Conservation (phyloP, 2,329 filamentous ascomycete genomes). For the Cladophialophora chaetospira region DNA sequence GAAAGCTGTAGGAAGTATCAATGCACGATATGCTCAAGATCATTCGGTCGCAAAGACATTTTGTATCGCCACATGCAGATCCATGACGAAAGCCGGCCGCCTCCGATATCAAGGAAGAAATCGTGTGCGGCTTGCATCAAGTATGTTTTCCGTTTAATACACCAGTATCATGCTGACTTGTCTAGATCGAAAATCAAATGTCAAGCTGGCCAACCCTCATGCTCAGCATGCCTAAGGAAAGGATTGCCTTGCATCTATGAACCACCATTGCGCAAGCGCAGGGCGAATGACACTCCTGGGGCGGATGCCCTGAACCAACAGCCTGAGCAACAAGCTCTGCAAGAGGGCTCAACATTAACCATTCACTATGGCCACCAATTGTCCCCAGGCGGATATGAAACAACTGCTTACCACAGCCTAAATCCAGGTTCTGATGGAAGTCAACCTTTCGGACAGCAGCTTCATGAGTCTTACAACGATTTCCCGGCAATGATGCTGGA, state of each 20-base stretch:
- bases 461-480: not conserved
- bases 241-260: not conserved
- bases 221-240: not conserved
- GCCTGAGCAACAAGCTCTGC: too few species aligned
- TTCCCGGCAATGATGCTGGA: not conserved
- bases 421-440: too few species aligned
- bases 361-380: too few species aligned
- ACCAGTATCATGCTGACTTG: not conserved
- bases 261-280: not conserved
- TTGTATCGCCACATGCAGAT: not conserved
- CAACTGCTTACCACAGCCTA: too few species aligned
- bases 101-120: slow-evolving; percentile 1
- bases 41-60: slow-evolving; percentile 15
- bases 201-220: not conserved
- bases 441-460: too few species aligned
- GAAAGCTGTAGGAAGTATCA: too few species aligned
- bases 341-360: too few species aligned
- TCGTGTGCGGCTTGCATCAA: slow-evolving; percentile 6
- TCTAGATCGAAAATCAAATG: slow-evolving; percentile 5
- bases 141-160: slow-evolving; percentile 5
- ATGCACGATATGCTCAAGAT: slow-evolving; percentile 7
- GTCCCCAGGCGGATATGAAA: too few species aligned
- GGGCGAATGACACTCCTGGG: too few species aligned
- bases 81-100: not conserved
- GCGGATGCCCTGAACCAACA: too few species aligned